Base-by-base conservation (phyloP, 2,329 filamentous ascomycete genomes). In the Exophiala phaeomuriformis region DNA sequence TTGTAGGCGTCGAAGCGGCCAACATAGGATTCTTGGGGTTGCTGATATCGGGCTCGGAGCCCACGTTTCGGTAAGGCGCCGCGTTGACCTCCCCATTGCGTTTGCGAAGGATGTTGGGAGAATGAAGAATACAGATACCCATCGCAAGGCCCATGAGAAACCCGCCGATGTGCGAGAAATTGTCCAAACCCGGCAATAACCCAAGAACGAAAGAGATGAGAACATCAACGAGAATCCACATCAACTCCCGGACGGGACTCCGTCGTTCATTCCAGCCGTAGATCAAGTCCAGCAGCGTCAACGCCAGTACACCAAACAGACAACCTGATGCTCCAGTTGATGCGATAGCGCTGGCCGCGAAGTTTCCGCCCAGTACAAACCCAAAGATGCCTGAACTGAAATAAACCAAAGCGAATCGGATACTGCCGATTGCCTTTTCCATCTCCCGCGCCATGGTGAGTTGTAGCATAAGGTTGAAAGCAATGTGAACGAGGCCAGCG, bases 161-260 rank as follows among this genome's bases (percentile, higher is more conserved):
- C 1, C 93, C 93, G 51, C 93, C 93, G 58, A 98, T 96, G 63
- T 98, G 93, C 10, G 88, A 88, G 69, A 97, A 98, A 70, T 98
- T 98, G 75, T 98, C 93, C 44, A 98, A 73, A 5, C 90, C 91
- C 0, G 93, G 93, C 1, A 98, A 78, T 3, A 98, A 78, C 33
- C 93, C 93, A 2, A 98, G 79, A 10, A 93, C 89, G 66, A 98
- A 96, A 0, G 90, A 89, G 61, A 98, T 90, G 61, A 84, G 74
- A 57, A 97, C 82, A 65, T 96, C 90, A 52, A 96, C 72, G 44
- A 90, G 58, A 68, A 97, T 86, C 69, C 94, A 95, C 49, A 88
- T 73, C n/a, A 98, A 74, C 64, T 97, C 93, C 61, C 87, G 86
- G 68, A 83, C 77, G 0, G 93, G 93, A 32, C 77, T 84, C 41